phyloP scores from a whole-genome alignment of 352 stramenopile genomes.

The Plasmopara viticola region DNA sequence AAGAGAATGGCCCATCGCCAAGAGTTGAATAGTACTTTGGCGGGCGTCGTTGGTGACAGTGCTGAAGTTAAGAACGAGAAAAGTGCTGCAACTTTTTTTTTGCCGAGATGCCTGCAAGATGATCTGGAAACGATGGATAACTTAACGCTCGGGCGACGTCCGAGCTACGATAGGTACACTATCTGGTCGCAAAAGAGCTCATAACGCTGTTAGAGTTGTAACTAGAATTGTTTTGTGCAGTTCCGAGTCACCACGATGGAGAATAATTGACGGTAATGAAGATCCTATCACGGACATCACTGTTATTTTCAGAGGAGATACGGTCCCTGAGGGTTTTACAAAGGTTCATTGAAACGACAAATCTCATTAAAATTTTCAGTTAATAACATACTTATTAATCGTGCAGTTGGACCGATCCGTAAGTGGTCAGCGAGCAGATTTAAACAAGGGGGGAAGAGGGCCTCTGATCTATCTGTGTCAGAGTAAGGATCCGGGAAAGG shows the following conservation, averaged over 20 bases:
- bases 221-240: slow-evolving; percentile 7
- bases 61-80: slow-evolving; percentile 2
- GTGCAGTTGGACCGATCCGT: slow-evolving; percentile 65
- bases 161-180: slow-evolving; percentile 28
- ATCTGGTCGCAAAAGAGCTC: neutral
- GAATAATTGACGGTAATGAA: slow-evolving; percentile 39
- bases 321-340: slow-evolving; percentile 56
- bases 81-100: slow-evolving; percentile 4
- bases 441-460: slow-evolving; percentile 78
- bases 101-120: slow-evolving; percentile 37
- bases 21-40: neutral
- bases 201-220: neutral
- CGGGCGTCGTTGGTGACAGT: neutral
- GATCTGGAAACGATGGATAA: slow-evolving; percentile 31
- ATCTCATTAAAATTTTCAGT: neutral
- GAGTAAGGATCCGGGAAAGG: slow-evolving; percentile 47
- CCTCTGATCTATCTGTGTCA: slow-evolving; percentile 74
- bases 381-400: neutral
- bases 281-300: slow-evolving; percentile 59
- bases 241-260: slow-evolving; percentile 33
- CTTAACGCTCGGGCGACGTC: slow-evolving; percentile 13
- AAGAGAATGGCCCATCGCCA: slow-evolving; percentile 9
- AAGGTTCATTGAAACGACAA: slow-evolving; percentile 39
- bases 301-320: slow-evolving; percentile 74
- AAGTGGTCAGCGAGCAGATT: slow-evolving; percentile 62